Percentiles rank a stretch among this genome's conserved stretches.
phyloP scores from a whole-genome alignment of 129 eudicot species.

The Smallanthus sonchifolius region DNA sequence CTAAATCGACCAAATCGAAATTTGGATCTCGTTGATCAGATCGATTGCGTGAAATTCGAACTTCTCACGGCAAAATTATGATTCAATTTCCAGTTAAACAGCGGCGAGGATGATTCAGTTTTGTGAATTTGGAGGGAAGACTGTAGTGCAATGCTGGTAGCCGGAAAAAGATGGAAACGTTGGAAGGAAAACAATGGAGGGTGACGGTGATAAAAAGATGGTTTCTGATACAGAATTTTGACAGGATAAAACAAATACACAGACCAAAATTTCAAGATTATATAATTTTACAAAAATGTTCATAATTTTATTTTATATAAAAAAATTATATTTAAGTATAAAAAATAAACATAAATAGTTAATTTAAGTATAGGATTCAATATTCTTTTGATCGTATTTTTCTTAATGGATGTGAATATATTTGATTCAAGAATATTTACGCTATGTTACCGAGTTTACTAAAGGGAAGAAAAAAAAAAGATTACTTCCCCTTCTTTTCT shows the following conservation, averaged over 20 bases:
- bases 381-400: too few species aligned
- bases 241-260: not conserved
- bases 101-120: not conserved
- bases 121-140: not conserved
- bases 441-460: too few species aligned
- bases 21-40: constrained; percentile 24
- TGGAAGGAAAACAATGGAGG: not conserved
- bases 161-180: not conserved
- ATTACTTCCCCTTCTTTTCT: too few species aligned
- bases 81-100: not conserved
- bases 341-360: too few species aligned
- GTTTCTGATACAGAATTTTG: not conserved
- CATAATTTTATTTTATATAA: too few species aligned
- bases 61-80: not conserved
- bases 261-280: not conserved
- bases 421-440: too few species aligned
- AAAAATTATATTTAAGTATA: too few species aligned
- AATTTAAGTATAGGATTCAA: too few species aligned
- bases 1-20: not conserved
- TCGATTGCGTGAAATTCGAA: not conserved
- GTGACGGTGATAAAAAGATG: not conserved
- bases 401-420: too few species aligned
- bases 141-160: not conserved
- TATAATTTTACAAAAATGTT: too few species aligned
- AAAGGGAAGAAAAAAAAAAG: too few species aligned